phyloP scores from a whole-genome alignment of 2,329 filamentous ascomycete genomes.

The Aureobasidium zeae region DNA sequence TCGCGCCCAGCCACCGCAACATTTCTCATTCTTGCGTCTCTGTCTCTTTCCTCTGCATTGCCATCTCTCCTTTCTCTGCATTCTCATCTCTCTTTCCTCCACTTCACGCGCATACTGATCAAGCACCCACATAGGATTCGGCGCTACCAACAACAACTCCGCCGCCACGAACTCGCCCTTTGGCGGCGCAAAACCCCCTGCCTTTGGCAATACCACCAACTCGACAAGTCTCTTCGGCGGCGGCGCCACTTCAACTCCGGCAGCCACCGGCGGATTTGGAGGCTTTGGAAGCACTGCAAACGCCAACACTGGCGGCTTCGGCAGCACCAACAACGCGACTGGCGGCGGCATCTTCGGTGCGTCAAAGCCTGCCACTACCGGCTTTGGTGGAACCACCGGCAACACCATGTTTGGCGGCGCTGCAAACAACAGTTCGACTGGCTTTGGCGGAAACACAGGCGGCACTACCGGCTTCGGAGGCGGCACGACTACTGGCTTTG shows the following conservation, averaged over 20 bases:
- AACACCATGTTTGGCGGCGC: constrained; percentile 30
- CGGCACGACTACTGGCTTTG: constrained; percentile 28
- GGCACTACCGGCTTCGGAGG: constrained; percentile 32
- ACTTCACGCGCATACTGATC: not conserved
- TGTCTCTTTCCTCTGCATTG: not conserved
- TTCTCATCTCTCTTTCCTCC: not conserved
- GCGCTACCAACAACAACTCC: constrained; percentile 18
- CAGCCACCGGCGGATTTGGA: constrained; percentile 32
- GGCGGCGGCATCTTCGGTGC: constrained; percentile 25
- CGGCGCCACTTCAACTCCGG: constrained; percentile 27
- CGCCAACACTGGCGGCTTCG: constrained; percentile 20
- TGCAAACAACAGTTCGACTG: constrained; percentile 32
- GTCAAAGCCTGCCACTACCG: constrained; percentile 39
- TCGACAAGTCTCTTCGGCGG: constrained; percentile 25
- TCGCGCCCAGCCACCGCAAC: no score
- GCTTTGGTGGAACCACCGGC: constrained; percentile 43
- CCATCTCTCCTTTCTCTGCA: not conserved
- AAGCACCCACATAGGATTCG: constrained; percentile 17
- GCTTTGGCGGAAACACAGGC: constrained; percentile 36
- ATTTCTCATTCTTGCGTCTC: not conserved
- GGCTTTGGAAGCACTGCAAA: constrained; percentile 21
- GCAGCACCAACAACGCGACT: constrained; percentile 20
- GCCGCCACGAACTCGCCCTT: constrained; percentile 14
- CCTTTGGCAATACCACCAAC: constrained; percentile 23
- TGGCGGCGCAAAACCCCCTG: constrained; percentile 19